Evolutionary conservation across 495 filamentous ascomycete genomes (phyloP).

Genomic region (Lophiostoma macrostomum): DNA sequence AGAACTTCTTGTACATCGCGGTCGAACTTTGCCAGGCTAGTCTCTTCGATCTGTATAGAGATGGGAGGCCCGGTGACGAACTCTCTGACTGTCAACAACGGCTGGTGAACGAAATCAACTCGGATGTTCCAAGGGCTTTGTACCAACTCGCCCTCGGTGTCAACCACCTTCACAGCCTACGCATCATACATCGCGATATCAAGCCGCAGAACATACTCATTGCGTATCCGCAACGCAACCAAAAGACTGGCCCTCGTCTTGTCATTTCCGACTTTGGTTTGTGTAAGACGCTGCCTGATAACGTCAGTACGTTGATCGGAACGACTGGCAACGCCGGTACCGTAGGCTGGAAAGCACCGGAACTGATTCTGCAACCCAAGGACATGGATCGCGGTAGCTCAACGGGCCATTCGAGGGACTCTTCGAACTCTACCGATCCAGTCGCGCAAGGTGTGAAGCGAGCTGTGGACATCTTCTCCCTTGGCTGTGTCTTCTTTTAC

Average conservation of each 20-base stretch:
- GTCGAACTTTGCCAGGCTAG: slow-evolving; percentile 94
- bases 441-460: slow-evolving; percentile 69
- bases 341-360: slow-evolving; percentile 92
- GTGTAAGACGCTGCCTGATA: slow-evolving; percentile 96
- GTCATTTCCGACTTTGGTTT: slow-evolving; percentile 97
- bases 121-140: slow-evolving; percentile 62
- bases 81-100: slow-evolving; percentile 39
- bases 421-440: slow-evolving; percentile 35
- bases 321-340: slow-evolving; percentile 94
- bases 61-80: slow-evolving; percentile 30
- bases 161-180: slow-evolving; percentile 81
- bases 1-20: slow-evolving; percentile 94
- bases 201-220: slow-evolving; percentile 98
- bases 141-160: slow-evolving; percentile 85
- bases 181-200: slow-evolving; percentile 94
- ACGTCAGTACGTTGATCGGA: slow-evolving; percentile 89
- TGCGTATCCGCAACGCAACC: slow-evolving; percentile 48
- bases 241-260: slow-evolving; percentile 60
- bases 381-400: slow-evolving; percentile 53
- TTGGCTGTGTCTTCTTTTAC: slow-evolving; percentile 95
- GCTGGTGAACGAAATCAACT: slow-evolving; percentile 51
- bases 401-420: slow-evolving; percentile 34
- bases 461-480: slow-evolving; percentile 93
- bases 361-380: slow-evolving; percentile 70
- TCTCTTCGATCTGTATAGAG: slow-evolving; percentile 78